Evolutionary conservation across 139 green algal genomes (phyloP), one percentile per base, ranked within the genome.

Genomic region (Coelastrella sp.): DNA sequence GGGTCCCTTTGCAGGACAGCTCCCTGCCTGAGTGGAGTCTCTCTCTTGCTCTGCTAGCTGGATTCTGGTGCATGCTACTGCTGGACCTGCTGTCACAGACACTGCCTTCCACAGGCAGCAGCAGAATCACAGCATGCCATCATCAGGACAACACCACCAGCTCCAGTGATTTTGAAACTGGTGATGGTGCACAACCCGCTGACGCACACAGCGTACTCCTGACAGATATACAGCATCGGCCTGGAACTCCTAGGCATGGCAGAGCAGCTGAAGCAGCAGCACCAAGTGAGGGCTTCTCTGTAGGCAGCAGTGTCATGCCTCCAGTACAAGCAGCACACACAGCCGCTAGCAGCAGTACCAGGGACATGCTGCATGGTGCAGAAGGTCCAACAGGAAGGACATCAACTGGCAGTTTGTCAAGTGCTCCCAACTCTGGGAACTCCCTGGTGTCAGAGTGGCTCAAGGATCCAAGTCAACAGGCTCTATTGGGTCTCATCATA

Each of bases 51-150:
- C 17, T 85, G 17, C 48, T 85, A 17, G 62, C 62, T 6, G 79
- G 79, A 30, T 85, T 85, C 45, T 85, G 79, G 79, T 50, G 21
- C 62, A 85, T 85, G 79, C 30, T 85, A 32, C n/a, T 74, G 43
- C 62, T 85, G 13, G 79, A 85, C 60, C 48, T 64, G 5, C 9
- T 25, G 17, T 50, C 75, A 51, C 53, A 71, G 51, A 38, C 23
- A 53, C 51, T 71, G 34, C 40, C 41, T n/a, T 8, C 37, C 21
- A 38, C 6, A 25, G 38, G 40, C 69, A 79, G 41, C 69, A 63
- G 41, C 41, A 59, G 41, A 7, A 37, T 34, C 32, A 45, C 27
- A 45, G 6, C 25, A 30, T 9, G 7, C n/a, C n/a, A n/a, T n/a
- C n/a, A n/a, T n/a, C n/a, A n/a, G n/a, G n/a, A n/a, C n/a, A n/a